These are phyloP conservation scores for Quercus rubra DNA, from an alignment of 306 rosid genomes.

Conservation along the genomic window DNA sequence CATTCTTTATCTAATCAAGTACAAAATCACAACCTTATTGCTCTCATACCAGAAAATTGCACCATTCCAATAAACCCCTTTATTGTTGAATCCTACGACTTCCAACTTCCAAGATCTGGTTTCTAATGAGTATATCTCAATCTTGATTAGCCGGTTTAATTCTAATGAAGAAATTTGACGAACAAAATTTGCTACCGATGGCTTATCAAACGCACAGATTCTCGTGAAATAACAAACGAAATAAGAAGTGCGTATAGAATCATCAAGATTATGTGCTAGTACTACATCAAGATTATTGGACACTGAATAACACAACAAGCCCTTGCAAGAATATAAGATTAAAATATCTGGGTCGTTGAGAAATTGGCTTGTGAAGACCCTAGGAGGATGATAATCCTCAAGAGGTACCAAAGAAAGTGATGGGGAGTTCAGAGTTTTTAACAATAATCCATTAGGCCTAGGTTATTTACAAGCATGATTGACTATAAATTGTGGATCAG, in stretches of 20 bases:
- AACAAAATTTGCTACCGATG: neutral
- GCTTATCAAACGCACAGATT: neutral
- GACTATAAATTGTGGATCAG: neutral
- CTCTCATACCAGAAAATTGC: constrained; percentile 13
- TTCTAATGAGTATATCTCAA: constrained; percentile 13
- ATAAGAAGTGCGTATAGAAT: neutral
- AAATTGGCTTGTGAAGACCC: neutral
- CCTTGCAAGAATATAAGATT: constrained; percentile 23
- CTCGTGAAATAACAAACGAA: neutral
- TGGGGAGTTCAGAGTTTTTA: neutral
- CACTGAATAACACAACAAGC: constrained; percentile 12
- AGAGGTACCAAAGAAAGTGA: too few relatives aligned
- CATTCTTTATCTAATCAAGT: neutral
- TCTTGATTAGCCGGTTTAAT: neutral
- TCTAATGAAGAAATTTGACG: neutral
- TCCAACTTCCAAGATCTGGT: constrained; percentile 25
- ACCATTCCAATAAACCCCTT: constrained; percentile 16
- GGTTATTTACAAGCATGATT: neutral
- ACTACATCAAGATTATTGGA: neutral
- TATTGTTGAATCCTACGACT: neutral
- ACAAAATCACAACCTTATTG: neutral
- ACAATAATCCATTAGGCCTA: neutral
- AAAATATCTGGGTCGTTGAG: neutral
- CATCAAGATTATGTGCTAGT: neutral
- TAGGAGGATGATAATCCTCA: too few relatives aligned